A percentile compares a stretch with the other conserved stretches of the same genome.
Conservation (phyloP, 2,329 filamentous ascomycete genomes). For the Mollisia scopiformis region DNA sequence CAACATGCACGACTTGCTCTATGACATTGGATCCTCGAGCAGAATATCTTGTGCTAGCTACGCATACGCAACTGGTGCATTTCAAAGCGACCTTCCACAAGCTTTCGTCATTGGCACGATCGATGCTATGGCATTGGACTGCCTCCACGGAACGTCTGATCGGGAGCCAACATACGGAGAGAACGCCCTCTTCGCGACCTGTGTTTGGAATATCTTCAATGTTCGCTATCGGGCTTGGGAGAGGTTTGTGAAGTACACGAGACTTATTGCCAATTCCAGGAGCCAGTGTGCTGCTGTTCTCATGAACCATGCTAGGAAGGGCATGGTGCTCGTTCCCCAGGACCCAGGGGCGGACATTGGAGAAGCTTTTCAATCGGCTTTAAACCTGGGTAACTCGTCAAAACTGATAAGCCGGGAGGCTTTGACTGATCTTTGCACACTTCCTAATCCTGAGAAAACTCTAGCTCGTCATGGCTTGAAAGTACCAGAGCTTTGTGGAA, state of each 20-base stretch:
- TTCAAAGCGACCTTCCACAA: background rate
- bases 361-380: no score
- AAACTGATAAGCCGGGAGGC: no score
- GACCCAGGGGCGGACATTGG: background rate
- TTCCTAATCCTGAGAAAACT: no score
- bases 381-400: no score
- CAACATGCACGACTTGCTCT: constrained; percentile 6
- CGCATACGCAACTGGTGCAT: background rate
- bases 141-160: background rate
- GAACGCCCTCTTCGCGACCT: background rate
- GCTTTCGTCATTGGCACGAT: background rate
- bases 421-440: no score
- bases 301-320: background rate
- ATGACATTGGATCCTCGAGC: constrained; percentile 5
- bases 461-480: background rate
- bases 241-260: constrained; percentile 9
- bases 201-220: constrained; percentile 7
- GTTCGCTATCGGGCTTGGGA: constrained; percentile 9
- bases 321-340: background rate
- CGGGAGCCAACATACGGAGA: background rate
- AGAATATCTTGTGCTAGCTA: constrained; percentile 1
- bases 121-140: background rate
- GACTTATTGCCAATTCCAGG: background rate
- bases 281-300: background rate
- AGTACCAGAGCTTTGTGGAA: background rate